A percentile compares a stretch with the other conserved stretches of the same genome.
Conservation (phyloP, 2,329 filamentous ascomycete species). For the Penicillium italicum region DNA sequence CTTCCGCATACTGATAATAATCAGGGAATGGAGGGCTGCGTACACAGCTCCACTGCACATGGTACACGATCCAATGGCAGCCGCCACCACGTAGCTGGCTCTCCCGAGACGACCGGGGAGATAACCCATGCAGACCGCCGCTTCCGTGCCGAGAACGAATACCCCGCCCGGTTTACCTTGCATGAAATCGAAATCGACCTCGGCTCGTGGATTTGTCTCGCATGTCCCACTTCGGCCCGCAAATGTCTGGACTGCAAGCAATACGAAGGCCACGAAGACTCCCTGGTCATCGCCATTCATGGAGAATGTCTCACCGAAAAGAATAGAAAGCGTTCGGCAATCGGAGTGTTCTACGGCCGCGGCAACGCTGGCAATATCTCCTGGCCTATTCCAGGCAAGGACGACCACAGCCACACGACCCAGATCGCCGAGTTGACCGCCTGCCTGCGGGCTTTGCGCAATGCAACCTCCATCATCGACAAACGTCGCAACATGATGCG, state of each 20-base stretch:
- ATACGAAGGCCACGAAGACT: conserved; percentile 9
- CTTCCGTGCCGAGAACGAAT: background rate
- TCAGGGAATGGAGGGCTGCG: background rate
- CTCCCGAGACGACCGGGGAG: background rate
- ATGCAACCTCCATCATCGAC: background rate
- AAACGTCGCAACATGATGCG: background rate
- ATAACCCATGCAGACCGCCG: background rate
- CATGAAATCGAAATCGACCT: conserved; percentile 7
- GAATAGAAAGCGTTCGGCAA: background rate
- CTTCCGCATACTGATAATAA: background rate
- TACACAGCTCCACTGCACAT: background rate
- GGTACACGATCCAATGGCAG: background rate
- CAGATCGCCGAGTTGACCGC: conserved; percentile 21
- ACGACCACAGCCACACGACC: conserved; percentile 12
- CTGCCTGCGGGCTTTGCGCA: conserved; percentile 14
- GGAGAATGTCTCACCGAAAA: background rate
- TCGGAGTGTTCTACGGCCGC: conserved; percentile 15
- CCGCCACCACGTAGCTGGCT: background rate
- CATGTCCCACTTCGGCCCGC: conserved; percentile 3
- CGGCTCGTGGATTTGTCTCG: conserved; percentile 9
- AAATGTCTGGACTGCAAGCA: conserved; percentile 12
- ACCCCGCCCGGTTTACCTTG: background rate
- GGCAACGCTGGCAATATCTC: conserved; percentile 8
- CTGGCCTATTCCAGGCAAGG: conserved; percentile 1
- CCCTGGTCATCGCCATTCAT: conserved; percentile 3